phyloP scores from a whole-genome alignment of 441 rosid species.

The Syzygium syzygioides region DNA sequence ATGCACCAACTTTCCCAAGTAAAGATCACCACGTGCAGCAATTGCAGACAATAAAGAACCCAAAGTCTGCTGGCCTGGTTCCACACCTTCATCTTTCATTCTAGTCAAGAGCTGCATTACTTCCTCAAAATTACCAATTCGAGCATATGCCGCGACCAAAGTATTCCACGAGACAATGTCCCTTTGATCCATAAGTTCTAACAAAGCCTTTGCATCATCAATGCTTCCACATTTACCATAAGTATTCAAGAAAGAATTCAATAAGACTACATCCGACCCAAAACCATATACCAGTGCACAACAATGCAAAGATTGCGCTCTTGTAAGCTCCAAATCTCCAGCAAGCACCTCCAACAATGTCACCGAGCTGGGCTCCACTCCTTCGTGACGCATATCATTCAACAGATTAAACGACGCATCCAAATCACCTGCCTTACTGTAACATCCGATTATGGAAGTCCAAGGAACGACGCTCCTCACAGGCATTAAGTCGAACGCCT shows the following conservation, averaged over 20 bases:
- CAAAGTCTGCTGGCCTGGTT: constrained; percentile 44
- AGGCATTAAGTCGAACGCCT: constrained; percentile 39
- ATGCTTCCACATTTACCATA: constrained; percentile 37
- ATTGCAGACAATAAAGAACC: constrained; percentile 29
- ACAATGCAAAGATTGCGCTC: constrained; percentile 44
- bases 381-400: constrained; percentile 33
- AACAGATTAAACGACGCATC: constrained; percentile 24
- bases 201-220: constrained; percentile 32
- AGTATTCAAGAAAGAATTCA: constrained; percentile 38
- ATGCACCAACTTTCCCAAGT: constrained; percentile 39
- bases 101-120: constrained; percentile 29
- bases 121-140: constrained; percentile 26
- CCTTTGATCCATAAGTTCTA: constrained; percentile 38
- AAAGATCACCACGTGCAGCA: constrained; percentile 32
- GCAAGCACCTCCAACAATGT: constrained; percentile 42
- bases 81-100: constrained; percentile 32
- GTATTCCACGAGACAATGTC: constrained; percentile 58
- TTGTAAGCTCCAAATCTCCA: constrained; percentile 29
- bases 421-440: constrained; percentile 28
- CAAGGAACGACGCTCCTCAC: constrained; percentile 36
- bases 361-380: constrained; percentile 41
- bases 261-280: constrained; percentile 22
- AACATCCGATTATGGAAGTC: constrained; percentile 46
- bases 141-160: constrained; percentile 38
- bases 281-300: constrained; percentile 38